phyloP scores from a whole-genome alignment of 75 land plant species.

The Pseudotsuga menziesii region DNA sequence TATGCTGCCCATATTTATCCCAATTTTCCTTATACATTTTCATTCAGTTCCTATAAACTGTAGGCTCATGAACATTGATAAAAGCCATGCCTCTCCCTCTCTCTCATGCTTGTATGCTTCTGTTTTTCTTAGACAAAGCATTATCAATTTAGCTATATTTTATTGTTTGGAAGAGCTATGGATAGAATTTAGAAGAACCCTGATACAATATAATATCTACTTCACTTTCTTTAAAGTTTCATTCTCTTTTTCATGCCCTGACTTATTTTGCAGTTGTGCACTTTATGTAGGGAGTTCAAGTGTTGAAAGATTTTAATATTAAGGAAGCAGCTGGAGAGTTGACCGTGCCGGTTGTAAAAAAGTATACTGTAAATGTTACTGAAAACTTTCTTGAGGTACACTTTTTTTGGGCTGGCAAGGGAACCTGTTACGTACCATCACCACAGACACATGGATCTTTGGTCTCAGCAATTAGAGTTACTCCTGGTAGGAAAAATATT shows the following conservation, averaged over 20 bases:
- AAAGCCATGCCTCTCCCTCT: too few relatives aligned
- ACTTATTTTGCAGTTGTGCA: background rate
- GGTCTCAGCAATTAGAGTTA: constrained; percentile 55
- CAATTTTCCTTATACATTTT: too few relatives aligned
- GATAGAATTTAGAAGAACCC: too few relatives aligned
- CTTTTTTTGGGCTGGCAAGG: constrained; percentile 32
- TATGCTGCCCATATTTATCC: too few relatives aligned
- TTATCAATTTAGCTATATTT: too few relatives aligned
- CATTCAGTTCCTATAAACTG: too few relatives aligned
- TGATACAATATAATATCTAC: too few relatives aligned
- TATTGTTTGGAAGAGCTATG: too few relatives aligned
- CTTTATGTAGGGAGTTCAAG: constrained; percentile 12
- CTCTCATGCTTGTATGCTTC: too few relatives aligned
- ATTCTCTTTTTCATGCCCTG: background rate
- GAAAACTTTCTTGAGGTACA: constrained; percentile 17
- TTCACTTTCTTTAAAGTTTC: background rate
- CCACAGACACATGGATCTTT: constrained; percentile 56
- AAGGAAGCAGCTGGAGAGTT: constrained; percentile 1
- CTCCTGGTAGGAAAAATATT: constrained; percentile 33
- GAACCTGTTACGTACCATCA: constrained; percentile 44
- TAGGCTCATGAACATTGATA: too few relatives aligned
- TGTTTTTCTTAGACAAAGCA: too few relatives aligned
- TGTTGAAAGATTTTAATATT: constrained; percentile 18
- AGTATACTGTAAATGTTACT: constrained; percentile 3
- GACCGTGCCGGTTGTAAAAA: background rate